Conservation (phyloP, 2,329 filamentous ascomycete species). For the Paracamarosporium sp. region DNA sequence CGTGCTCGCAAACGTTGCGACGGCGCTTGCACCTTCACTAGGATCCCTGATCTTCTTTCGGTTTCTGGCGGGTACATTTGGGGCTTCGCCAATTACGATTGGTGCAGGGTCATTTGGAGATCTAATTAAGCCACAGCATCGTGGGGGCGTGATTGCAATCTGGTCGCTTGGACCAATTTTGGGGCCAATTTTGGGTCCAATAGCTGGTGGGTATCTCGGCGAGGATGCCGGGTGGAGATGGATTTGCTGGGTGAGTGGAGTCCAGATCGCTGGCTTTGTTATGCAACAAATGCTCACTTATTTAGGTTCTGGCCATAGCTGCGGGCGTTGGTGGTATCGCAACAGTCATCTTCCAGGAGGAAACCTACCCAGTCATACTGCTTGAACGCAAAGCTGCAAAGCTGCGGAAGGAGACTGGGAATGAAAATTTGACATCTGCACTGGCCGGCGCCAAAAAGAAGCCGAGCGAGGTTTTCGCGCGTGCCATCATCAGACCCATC, state of each 20-base stretch:
- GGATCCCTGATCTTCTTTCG: conserved; percentile 53
- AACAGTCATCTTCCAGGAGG: conserved; percentile 32
- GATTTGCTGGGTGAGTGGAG: conserved; percentile 14
- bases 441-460: conserved; percentile 38
- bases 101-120: conserved; percentile 32
- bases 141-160: conserved; percentile 32
- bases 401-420: conserved; percentile 34
- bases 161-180: conserved; percentile 16
- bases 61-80: conserved; percentile 49
- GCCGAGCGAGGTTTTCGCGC: conserved; percentile 44
- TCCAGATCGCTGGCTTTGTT: too few relatives aligned
- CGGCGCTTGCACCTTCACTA: conserved; percentile 56
- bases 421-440: conserved; percentile 38
- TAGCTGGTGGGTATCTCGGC: conserved; percentile 22
- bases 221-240: conserved; percentile 24
- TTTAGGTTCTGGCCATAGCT: conserved; percentile 30
- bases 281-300: too few relatives aligned
- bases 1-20: conserved; percentile 65
- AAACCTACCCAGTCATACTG: conserved; percentile 38
- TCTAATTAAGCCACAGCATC: conserved; percentile 21
- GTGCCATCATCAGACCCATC: conserved; percentile 56
- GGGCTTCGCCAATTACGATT: conserved; percentile 23
- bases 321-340: conserved; percentile 33
- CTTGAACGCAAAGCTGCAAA: conserved; percentile 41
- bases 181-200: conserved; percentile 26